phyloP scores from a whole-genome alignment of 2,329 filamentous ascomycete species.

The Mollisia scopiformis region DNA sequence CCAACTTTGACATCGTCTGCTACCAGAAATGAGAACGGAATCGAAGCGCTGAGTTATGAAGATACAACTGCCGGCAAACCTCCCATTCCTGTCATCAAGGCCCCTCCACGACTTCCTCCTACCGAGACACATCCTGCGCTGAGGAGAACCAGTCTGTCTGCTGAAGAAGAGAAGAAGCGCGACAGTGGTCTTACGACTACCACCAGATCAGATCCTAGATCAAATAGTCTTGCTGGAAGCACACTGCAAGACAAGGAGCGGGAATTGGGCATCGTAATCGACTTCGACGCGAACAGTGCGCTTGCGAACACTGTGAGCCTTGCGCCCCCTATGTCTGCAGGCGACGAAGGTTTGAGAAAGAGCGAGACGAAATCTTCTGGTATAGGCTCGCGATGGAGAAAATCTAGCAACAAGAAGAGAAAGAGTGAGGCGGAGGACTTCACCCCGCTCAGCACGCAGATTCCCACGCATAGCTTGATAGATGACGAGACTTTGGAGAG shows the following conservation, averaged over 20 bases:
- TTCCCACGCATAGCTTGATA: conserved; percentile 58
- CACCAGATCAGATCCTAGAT: conserved; percentile 44
- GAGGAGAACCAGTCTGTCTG: conserved; percentile 18
- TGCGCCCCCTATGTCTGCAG: background rate
- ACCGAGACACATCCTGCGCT: conserved; percentile 35
- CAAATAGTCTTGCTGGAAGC: conserved; percentile 40
- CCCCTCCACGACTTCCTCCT: conserved; percentile 32
- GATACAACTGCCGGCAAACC: conserved; percentile 60
- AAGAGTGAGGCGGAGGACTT: conserved; percentile 37
- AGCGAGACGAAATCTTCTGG: conserved; percentile 10
- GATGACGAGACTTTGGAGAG: conserved; percentile 60
- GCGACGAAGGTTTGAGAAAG: conserved; percentile 6
- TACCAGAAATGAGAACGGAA: conserved; percentile 22
- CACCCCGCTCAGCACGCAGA: conserved; percentile 56
- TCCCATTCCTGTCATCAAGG: conserved; percentile 50
- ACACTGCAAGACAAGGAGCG: conserved; percentile 22
- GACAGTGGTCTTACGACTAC: conserved; percentile 58
- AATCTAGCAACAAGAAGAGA: conserved; percentile 25
- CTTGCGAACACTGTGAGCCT: background rate
- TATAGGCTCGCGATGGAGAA: conserved; percentile 1
- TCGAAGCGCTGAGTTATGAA: conserved; percentile 63
- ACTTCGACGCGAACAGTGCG: conserved; percentile 24
- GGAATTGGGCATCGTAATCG: conserved; percentile 27
- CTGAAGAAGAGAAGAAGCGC: conserved; percentile 51
- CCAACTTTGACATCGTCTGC: background rate